Conservation (phyloP, 176 grass and related monocot genomes). For the Areca catechu region DNA sequence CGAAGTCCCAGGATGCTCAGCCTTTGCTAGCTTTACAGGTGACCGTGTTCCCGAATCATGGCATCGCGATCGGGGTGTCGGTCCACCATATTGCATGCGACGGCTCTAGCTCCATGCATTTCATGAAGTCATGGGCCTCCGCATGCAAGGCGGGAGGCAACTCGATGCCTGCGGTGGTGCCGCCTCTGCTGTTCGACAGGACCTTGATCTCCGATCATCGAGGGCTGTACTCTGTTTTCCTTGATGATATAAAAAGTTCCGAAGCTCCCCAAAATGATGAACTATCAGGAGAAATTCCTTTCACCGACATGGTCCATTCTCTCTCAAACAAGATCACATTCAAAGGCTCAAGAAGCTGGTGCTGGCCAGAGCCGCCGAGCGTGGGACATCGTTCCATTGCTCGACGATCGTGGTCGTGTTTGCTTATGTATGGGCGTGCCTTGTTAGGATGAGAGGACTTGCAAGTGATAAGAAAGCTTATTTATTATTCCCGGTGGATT, state of each 20-base stretch:
- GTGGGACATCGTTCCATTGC: background rate
- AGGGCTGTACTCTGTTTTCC: too few relatives aligned
- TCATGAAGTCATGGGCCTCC: conserved; percentile 31
- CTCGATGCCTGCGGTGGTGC: background rate
- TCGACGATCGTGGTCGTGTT: conserved; percentile 6
- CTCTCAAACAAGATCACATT: conserved; percentile 1
- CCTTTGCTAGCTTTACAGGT: conserved; percentile 28
- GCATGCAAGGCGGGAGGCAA: background rate
- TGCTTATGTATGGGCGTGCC: conserved; percentile 15
- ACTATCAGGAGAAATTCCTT: too few relatives aligned
- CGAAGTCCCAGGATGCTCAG: background rate
- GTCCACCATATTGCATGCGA: conserved; percentile 37
- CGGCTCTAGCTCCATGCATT: conserved; percentile 22
- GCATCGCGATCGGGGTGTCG: conserved; percentile 27
- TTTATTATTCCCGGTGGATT: conserved; percentile 5
- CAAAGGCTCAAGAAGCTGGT: conserved; percentile 16
- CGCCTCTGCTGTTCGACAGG: conserved; percentile 17
- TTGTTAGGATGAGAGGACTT: conserved; percentile 2
- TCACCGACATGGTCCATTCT: too few relatives aligned
- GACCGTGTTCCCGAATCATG: conserved; percentile 24
- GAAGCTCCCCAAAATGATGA: too few relatives aligned
- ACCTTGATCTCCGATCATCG: background rate
- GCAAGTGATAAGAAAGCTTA: background rate
- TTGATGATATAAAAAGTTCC: too few relatives aligned
- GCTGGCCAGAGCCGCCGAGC: too few relatives aligned